phyloP scores from a whole-genome alignment of 176 grass and related monocot genomes.

The Elaeis guineensis region DNA sequence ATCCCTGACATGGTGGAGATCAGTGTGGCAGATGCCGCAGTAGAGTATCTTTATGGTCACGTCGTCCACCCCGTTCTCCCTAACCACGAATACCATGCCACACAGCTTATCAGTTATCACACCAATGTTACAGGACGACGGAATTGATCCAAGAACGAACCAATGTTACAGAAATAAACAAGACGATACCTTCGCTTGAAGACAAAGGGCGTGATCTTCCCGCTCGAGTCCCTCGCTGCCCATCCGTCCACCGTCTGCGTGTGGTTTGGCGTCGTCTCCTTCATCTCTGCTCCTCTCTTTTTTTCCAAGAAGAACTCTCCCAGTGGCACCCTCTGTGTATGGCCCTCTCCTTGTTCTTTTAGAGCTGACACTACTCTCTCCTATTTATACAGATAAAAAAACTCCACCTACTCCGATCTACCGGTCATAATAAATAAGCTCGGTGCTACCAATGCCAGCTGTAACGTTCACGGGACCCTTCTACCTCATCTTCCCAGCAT shows the following conservation, averaged over 20 bases:
- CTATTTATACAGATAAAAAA: no score
- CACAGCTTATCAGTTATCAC: background rate
- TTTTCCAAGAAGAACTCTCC: no score
- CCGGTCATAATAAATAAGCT: no score
- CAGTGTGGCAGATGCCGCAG: constrained; percentile 91
- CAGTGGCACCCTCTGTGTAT: no score
- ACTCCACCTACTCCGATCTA: no score
- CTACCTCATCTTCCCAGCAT: no score
- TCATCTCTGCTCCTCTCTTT: constrained; percentile 16
- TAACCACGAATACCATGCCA: background rate
- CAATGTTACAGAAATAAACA: no score
- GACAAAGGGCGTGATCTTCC: constrained; percentile 44
- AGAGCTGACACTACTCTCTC: no score
- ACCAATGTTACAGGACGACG: no score
- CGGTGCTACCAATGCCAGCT: no score
- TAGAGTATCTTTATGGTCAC: constrained; percentile 66
- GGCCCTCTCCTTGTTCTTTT: no score
- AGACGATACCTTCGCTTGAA: constrained; percentile 62
- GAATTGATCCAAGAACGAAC: background rate
- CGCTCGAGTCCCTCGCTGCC: constrained; percentile 54
- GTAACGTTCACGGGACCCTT: no score
- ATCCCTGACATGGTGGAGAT: constrained; percentile 62
- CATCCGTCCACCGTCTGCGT: constrained; percentile 58
- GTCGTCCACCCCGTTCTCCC: constrained; percentile 68
- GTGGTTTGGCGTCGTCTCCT: constrained; percentile 57